Evolutionary conservation across 202 grass and related monocot genomes (phyloP).

Genomic region (Setaria italica): DNA sequence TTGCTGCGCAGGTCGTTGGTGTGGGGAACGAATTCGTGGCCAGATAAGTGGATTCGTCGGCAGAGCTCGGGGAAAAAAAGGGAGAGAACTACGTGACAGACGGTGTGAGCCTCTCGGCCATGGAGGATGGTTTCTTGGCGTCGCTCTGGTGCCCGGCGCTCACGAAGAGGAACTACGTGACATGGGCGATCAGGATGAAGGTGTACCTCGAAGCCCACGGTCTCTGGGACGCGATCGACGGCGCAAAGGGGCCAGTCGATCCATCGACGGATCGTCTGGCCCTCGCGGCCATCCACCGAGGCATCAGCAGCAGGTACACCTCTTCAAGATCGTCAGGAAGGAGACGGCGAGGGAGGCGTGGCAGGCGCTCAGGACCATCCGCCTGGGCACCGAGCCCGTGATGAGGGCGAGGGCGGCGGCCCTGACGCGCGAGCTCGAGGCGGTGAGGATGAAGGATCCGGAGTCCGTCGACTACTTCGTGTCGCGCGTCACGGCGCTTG

Average conservation of each 20-base stretch:
- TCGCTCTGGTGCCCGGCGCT: neutral
- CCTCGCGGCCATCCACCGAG: neutral
- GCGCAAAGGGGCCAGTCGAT: neutral
- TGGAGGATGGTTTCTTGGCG: neutral
- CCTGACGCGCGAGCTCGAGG: neutral
- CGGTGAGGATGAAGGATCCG: neutral
- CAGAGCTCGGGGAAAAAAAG: too few species aligned
- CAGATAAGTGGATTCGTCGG: too few species aligned
- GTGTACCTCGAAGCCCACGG: neutral
- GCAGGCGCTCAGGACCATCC: neutral
- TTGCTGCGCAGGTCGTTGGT: too few species aligned
- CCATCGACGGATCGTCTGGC: neutral
- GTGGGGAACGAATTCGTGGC: too few species aligned
- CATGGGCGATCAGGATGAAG: neutral
- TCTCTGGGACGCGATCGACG: neutral
- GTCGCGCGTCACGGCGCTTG: neutral
- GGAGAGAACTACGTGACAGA: too few species aligned
- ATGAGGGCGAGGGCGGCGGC: neutral
- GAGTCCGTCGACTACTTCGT: constrained; percentile 1
- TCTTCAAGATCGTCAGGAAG: neutral
- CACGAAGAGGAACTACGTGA: neutral
- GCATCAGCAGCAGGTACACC: neutral
- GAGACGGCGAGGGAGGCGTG: neutral
- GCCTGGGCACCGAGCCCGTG: neutral
- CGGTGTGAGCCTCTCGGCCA: neutral